phyloP scores from a whole-genome alignment of 176 grass and related monocot species.

The Alopecurus myosuroides region DNA sequence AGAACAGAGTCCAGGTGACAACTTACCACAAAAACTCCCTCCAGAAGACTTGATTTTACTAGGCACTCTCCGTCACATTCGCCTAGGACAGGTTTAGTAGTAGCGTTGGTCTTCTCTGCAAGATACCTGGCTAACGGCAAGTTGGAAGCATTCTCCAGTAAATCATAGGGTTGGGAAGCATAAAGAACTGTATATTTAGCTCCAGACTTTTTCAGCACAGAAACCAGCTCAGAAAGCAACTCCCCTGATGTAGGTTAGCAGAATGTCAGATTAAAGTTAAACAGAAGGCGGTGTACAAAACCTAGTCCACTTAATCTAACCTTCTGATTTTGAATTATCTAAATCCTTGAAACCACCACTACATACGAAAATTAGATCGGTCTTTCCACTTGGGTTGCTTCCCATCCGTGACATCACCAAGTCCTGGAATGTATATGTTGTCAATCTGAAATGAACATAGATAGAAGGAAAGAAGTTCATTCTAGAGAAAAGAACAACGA shows the following conservation, averaged over 20 bases:
- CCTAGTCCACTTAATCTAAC: conserved; percentile 30
- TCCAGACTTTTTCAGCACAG: conserved; percentile 39
- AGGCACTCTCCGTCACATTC: conserved; percentile 72
- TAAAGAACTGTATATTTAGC: conserved; percentile 84
- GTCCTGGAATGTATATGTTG: conserved; percentile 37
- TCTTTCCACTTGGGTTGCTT: conserved; percentile 34
- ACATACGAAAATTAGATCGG: conserved; percentile 64
- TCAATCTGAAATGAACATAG: not conserved
- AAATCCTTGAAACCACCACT: conserved; percentile 46
- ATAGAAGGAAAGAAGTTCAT: not conserved
- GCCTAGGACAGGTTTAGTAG: conserved; percentile 31
- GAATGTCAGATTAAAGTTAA: not conserved
- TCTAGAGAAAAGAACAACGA: not conserved
- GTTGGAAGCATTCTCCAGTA: conserved; percentile 29
- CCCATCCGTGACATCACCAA: conserved; percentile 39
- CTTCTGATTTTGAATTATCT: conserved; percentile 56
- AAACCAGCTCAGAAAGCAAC: conserved; percentile 61
- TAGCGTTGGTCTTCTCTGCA: conserved; percentile 43
- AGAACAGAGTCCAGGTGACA: not conserved
- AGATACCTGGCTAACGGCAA: conserved; percentile 62
- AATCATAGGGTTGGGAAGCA: conserved; percentile 58
- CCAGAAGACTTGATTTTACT: conserved; percentile 81
- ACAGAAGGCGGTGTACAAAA: not conserved
- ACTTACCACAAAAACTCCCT: conserved; percentile 95
- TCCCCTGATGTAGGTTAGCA: conserved; percentile 50